Evolutionary conservation across 306 rosid genomes (phyloP), one percentile per base, ranked within the genome.

Genomic region (Dryas alaskensis): DNA sequence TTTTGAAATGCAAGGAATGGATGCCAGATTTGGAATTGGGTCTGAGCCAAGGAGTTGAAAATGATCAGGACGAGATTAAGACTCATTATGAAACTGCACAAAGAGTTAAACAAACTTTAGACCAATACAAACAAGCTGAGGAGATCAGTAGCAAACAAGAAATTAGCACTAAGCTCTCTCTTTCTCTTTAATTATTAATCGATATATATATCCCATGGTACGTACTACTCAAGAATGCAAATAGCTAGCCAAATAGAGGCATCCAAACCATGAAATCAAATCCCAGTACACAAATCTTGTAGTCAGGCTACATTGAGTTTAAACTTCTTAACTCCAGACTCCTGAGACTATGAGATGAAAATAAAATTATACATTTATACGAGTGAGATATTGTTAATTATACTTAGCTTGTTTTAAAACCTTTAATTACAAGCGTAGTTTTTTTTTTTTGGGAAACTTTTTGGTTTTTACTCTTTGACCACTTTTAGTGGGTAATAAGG

Each of bases 151-250:
- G 82, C 72, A 78, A 76, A 51, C 81, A 85, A 51, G 89, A 86
- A 78, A 86, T 87, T 81, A 80, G 79, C 85, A 89, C 95, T 2
- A 82, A 83, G 66, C 95, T 89, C 71, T 84, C 97, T 46, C 97
- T 91, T 53, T 87, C 95, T 57, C 85, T 76, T 58, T 70, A 55
- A 43, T 55, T n/a, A 22, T 76, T 67, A 47, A 45, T 25, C 73
- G 31, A 19, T 19, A 19, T 19, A 19, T 27, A 27, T 42, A 27
- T 7, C 16, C 42, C 64, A 31, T 27, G 43, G 11, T 17, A 37
- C 6, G 14, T 27, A 59, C 31, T 27, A 44, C 65, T 53, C 50
- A 25, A 22, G 19, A 46, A 45, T 3, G 43, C 6, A 55, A 7
- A 43, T 70, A 19, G 51, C 46, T 19, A 27, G 19, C 19, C 31